Base-by-base conservation (phyloP, 2,329 filamentous ascomycete genomes). In the Neophaeococcomyces mojaviensis region DNA sequence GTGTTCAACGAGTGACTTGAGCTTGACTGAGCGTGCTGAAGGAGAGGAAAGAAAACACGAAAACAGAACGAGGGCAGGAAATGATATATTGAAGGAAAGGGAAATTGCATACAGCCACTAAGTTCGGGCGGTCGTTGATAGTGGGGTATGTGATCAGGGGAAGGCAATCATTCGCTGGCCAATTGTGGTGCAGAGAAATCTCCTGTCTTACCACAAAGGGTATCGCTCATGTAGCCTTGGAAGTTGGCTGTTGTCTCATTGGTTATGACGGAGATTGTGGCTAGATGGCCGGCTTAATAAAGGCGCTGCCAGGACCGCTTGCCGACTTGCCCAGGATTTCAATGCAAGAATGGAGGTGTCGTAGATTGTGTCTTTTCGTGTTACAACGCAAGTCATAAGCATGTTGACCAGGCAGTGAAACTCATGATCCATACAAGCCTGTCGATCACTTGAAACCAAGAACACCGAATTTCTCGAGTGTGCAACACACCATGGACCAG, bases 101-200 rank as follows among this genome's bases (percentile, higher is more conserved):
- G 43, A 46, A 32, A 44, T 44, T 44, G 41, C 41, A 36, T 9
- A 18, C 33, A 36, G 30, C 32, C 32, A 44, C 28, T 18, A 44
- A 6, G 6, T 37, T 9, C 7, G 6, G 19, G 24, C 37, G 41
- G 20, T 44, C 32, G 32, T 28, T n/a, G 41, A 26, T 26, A 28
- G 33, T 44, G 41, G 32, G 28, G 15, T n/a, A 10, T 18, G 8
- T 20, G 8, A 7, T 44, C 32, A 44, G 41, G 41, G 41, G 41
- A 30, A n/a, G 13, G 40, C 18, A 37, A 44, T 37, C 9, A 18
- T 6, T 13, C 18, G 18, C 22, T 9, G 33, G 7, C 41, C 41
- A 36, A 28, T 44, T 2, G n/a, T 16, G 32, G 32, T 20, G 41
- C 7, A n/a, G 2, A 12, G 24, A 4, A 13, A 8, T 8, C 36